Percentiles rank a stretch among this genome's conserved stretches.
Conservation (phyloP, 2,329 filamentous ascomycete species). For the Aureobasidium leucospermi region DNA sequence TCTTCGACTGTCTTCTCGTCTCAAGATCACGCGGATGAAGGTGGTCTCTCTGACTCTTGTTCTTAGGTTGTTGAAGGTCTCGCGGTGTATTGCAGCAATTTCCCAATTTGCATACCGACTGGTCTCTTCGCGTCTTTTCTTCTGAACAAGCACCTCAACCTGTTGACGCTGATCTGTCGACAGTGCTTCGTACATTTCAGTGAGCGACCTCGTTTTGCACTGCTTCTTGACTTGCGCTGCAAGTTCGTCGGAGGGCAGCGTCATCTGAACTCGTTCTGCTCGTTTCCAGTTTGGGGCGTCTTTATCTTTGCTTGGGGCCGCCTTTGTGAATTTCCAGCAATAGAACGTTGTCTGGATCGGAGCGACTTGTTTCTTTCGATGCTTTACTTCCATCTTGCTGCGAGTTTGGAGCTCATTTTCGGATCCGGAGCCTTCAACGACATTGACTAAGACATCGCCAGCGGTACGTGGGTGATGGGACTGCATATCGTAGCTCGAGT, state of each 20-base stretch:
- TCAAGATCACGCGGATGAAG: background rate
- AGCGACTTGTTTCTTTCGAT: background rate
- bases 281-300: background rate
- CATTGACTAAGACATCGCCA: background rate
- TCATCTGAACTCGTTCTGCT: background rate
- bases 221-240: background rate
- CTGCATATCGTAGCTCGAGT: background rate
- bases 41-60: constrained; percentile 7
- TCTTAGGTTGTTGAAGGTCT: background rate
- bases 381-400: background rate
- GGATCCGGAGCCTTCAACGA: background rate
- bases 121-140: background rate
- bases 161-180: constrained; percentile 3
- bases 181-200: background rate
- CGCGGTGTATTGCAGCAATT: constrained; percentile 7
- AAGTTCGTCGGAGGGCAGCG: constrained; percentile 4
- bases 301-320: background rate
- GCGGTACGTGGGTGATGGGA: background rate
- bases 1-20: background rate
- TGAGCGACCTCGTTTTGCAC: background rate
- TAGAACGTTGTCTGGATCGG: background rate
- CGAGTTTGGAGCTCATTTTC: background rate
- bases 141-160: background rate
- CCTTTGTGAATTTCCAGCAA: constrained; percentile 9
- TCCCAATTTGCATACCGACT: background rate